phyloP scores from a whole-genome alignment of 495 filamentous ascomycete genomes.

The Parathielavia appendiculata region DNA sequence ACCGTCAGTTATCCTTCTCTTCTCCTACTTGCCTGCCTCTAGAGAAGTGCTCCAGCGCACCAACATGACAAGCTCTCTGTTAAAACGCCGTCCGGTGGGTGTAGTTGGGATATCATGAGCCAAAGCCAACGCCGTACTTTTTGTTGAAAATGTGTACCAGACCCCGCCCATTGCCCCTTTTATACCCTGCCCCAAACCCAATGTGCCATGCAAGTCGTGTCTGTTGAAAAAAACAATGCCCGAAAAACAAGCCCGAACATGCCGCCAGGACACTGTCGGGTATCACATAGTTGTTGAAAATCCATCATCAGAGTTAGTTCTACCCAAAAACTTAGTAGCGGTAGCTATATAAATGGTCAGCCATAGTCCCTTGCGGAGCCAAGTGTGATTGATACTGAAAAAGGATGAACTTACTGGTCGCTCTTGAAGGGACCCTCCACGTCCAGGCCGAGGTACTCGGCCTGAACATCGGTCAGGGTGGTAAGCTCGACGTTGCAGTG shows the following conservation, averaged over 20 bases:
- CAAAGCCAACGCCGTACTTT: slow-evolving; percentile 51
- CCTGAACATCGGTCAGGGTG: slow-evolving; percentile 75
- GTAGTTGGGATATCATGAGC: slow-evolving; percentile 43
- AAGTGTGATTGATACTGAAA: not conserved
- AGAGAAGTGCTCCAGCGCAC: slow-evolving; percentile 15
- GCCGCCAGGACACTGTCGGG: slow-evolving; percentile 25
- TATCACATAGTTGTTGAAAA: slow-evolving; percentile 28
- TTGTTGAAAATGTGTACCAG: slow-evolving; percentile 52
- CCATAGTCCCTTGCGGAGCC: not conserved
- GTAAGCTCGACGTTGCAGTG: slow-evolving; percentile 95
- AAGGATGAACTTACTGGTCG: slow-evolving; percentile 55
- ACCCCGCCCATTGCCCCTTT: slow-evolving; percentile 33
- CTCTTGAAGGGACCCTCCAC: slow-evolving; percentile 90
- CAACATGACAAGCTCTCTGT: slow-evolving; percentile 22
- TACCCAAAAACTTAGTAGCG: slow-evolving; percentile 47
- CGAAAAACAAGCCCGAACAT: slow-evolving; percentile 24
- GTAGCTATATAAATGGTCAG: slow-evolving; percentile 46
- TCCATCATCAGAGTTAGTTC: slow-evolving; percentile 16
- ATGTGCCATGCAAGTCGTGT: slow-evolving; percentile 47
- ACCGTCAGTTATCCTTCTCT: slow-evolving; percentile 10
- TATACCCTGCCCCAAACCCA: slow-evolving; percentile 37
- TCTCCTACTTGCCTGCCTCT: slow-evolving; percentile 16
- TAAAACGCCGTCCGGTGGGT: slow-evolving; percentile 35
- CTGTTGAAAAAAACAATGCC: slow-evolving; percentile 44
- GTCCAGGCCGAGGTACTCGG: slow-evolving; percentile 85